Evolutionary conservation across 2,329 filamentous ascomycete species (phyloP), one percentile per base, ranked within the genome.

Genomic region (Aspergillus aculeatinus): DNA sequence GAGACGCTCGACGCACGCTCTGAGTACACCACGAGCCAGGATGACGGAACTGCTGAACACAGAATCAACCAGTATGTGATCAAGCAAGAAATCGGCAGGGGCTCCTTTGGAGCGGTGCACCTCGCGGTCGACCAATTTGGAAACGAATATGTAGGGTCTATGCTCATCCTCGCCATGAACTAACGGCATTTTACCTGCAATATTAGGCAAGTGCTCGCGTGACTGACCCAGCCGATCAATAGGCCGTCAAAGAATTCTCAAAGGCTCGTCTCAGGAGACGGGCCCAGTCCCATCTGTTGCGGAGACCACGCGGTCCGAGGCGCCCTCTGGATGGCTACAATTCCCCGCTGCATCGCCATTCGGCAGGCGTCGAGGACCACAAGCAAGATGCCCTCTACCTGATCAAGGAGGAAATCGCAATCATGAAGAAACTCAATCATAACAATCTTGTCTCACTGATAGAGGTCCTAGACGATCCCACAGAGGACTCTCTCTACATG

Each of bases 361-460:
- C 85, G 10, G 80, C 81, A 48, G 77, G 81, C 25, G 74, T 76
- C 23, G 76, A 82, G 60, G 80, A 83, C 62, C 79, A 81, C 50
- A 83, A 83, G 48, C 88, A 90, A 72, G 89, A 88, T 67, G 86
- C 94, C 0, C 81, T 98, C 12, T 90, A 90, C 70, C 81, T 98
- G 61, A 98, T 99, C 74, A 90, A 92, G 62, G 91, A 96, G 75
- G 95, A 99, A 76, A 95, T 98, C 69, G 95, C 95, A 60, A 96
- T 98, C 72, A 98, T 99, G 93, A 99, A 98, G 82, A 98, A 98
- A 78, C 83, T 98, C 51, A 88, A 97, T 71, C 95, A 99, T 72
- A 89, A 88, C 29, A 99, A 98, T 71, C 81, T 99, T n/a, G 94
- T 98, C 14, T 88, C 90, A 50, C 80, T 99, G 54, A 91, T 96